Conservation (phyloP, 2,329 filamentous ascomycete species). For the Diaporthe capsici region DNA sequence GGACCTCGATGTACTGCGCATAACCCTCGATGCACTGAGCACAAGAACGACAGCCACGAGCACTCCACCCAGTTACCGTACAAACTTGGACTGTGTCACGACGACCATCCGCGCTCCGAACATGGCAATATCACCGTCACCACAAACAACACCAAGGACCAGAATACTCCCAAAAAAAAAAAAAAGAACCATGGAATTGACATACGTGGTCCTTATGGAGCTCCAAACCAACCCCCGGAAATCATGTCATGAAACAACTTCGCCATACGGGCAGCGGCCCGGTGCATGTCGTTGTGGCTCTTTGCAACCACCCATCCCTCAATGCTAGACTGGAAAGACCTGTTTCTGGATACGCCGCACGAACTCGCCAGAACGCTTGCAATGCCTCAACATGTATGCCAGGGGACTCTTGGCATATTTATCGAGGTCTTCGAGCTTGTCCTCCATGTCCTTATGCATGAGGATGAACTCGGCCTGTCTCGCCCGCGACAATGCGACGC, state of each 20-base stretch:
- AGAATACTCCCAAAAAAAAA: not conserved
- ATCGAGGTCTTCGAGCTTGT: not conserved
- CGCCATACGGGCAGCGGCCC: too few relatives aligned
- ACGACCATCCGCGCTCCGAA: not conserved
- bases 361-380: not conserved
- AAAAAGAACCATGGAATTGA: not conserved
- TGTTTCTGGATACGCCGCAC: not conserved
- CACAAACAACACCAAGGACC: not conserved
- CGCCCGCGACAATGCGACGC: slow-evolving; percentile 61
- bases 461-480: slow-evolving; percentile 61
- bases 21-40: not conserved
- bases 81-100: not conserved
- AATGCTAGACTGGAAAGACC: too few relatives aligned
- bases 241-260: not conserved
- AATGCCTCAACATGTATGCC: not conserved
- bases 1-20: too few relatives aligned
- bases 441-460: slow-evolving; percentile 56
- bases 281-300: too few relatives aligned
- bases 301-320: too few relatives aligned
- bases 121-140: not conserved
- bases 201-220: not conserved
- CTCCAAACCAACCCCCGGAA: not conserved
- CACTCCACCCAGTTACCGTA: not conserved
- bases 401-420: not conserved
- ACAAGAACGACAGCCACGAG: not conserved